Evolutionary conservation across 192 early-diverging fungal species (phyloP).

Genomic region (Gorgonomyces haynaldii): DNA sequence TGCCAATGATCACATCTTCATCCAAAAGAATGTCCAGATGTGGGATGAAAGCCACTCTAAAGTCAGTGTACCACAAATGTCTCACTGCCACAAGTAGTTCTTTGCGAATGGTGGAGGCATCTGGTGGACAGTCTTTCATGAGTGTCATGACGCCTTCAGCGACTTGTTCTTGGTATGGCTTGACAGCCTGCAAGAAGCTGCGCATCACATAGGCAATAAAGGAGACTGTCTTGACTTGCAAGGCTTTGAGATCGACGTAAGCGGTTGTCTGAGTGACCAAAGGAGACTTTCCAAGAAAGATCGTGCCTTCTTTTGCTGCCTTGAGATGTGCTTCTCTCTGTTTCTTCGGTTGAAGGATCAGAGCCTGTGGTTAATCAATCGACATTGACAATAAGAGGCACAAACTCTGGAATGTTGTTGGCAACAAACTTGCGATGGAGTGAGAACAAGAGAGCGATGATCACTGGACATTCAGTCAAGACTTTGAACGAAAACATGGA

Average conservation of each 20-base stretch:
- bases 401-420: slow-evolving; percentile 69
- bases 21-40: slow-evolving; percentile 88
- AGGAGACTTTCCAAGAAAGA: slow-evolving; percentile 71
- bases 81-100: slow-evolving; percentile 91
- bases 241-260: slow-evolving; percentile 80
- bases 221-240: slow-evolving; percentile 98
- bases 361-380: slow-evolving; percentile 12
- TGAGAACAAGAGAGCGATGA: slow-evolving; percentile 90
- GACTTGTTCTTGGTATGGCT: slow-evolving; percentile 67
- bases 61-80: slow-evolving; percentile 88
- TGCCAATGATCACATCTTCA: slow-evolving; percentile 86
- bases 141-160: slow-evolving; percentile 81
- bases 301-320: slow-evolving; percentile 35
- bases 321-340: slow-evolving; percentile 30
- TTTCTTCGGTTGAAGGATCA: slow-evolving; percentile 42
- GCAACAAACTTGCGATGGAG: slow-evolving; percentile 66
- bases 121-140: slow-evolving; percentile 86
- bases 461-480: slow-evolving; percentile 94
- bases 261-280: slow-evolving; percentile 58
- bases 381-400: slow-evolving; percentile 79
- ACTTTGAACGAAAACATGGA: slow-evolving; percentile 92
- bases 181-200: slow-evolving; percentile 56
- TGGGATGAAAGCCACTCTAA: slow-evolving; percentile 75
- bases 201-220: slow-evolving; percentile 92
- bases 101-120: slow-evolving; percentile 84